These are phyloP conservation scores for Dactylellina cionopaga DNA, from an alignment of 2,329 filamentous ascomycete species.

Conservation along the genomic window DNA sequence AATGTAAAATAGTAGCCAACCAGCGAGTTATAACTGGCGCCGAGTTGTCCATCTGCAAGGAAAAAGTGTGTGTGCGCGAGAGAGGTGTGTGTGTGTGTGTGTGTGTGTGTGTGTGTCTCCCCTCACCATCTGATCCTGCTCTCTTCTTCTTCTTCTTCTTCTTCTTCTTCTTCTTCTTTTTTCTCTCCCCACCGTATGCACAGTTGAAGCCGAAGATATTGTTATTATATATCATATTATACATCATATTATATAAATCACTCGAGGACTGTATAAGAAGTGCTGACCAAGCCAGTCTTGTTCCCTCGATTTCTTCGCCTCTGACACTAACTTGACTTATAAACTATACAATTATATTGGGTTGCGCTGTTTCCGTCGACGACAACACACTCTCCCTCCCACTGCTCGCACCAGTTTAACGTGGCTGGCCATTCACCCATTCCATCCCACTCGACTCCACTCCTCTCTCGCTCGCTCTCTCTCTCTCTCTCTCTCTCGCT, in stretches of 20 bases:
- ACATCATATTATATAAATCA: too few relatives aligned
- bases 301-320: not conserved
- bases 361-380: slow-evolving; percentile 11
- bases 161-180: not conserved
- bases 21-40: slow-evolving; percentile 35
- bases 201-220: too few relatives aligned
- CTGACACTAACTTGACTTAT: not conserved
- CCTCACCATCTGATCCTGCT: not conserved
- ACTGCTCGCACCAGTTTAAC: not conserved
- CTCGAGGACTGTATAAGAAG: not conserved
- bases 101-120: too few relatives aligned
- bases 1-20: not conserved
- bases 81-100: too few relatives aligned
- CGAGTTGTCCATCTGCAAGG: slow-evolving; percentile 4
- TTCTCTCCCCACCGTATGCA: not conserved
- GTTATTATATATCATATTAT: too few relatives aligned
- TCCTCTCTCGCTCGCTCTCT: not conserved
- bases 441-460: not conserved
- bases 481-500: not conserved
- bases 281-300: not conserved
- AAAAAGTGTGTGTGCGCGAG: too few relatives aligned
- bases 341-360: not conserved
- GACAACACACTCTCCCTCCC: slow-evolving; percentile 5
- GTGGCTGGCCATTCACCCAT: slow-evolving; percentile 1
- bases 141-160: not conserved